Percentiles rank a stretch among this genome's conserved stretches.
phyloP scores from a whole-genome alignment of 2,329 filamentous ascomycete genomes.

The Pseudogymnoascus pannorum region DNA sequence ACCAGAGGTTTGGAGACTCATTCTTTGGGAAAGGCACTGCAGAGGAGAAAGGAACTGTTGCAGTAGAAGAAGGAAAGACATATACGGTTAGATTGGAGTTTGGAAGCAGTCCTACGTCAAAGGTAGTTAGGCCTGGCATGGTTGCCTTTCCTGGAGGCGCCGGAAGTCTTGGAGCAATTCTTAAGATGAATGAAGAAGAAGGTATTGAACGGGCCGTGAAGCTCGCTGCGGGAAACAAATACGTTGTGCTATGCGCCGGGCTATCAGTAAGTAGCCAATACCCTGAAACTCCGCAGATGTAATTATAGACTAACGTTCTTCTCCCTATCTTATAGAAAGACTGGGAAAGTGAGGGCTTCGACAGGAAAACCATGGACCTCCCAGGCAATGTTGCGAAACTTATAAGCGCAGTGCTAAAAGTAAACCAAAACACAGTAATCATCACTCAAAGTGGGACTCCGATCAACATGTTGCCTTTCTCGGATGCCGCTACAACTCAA shows the following conservation, averaged over 20 bases:
- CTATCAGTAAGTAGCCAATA: conserved; percentile 68
- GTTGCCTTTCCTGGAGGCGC: conserved; percentile 43
- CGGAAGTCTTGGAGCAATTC: conserved; percentile 52
- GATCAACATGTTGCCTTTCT: conserved; percentile 46
- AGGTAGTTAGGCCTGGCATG: conserved; percentile 23
- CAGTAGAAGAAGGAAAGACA: conserved; percentile 24
- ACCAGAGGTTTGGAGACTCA: conserved; percentile 30
- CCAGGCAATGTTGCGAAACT: conserved; percentile 64
- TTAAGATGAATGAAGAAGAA: conserved; percentile 44
- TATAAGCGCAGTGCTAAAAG: conserved; percentile 55
- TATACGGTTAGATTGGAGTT: conserved; percentile 24
- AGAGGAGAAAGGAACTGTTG: conserved; percentile 25
- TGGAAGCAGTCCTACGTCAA: not conserved
- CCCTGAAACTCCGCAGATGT: too few relatives aligned
- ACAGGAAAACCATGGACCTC: conserved; percentile 69
- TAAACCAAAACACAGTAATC: conserved; percentile 60
- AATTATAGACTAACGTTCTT: too few relatives aligned
- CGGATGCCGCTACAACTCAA: too few relatives aligned
- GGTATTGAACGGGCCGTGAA: conserved; percentile 58
- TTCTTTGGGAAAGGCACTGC: conserved; percentile 33
- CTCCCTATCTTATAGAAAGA: too few relatives aligned
- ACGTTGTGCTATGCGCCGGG: conserved; percentile 51
- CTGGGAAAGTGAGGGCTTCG: conserved; percentile 71
- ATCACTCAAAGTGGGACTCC: conserved; percentile 71
- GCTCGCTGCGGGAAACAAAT: conserved; percentile 44